Conservation (phyloP, 2,329 filamentous ascomycete species). For the Colletotrichum sp. region DNA sequence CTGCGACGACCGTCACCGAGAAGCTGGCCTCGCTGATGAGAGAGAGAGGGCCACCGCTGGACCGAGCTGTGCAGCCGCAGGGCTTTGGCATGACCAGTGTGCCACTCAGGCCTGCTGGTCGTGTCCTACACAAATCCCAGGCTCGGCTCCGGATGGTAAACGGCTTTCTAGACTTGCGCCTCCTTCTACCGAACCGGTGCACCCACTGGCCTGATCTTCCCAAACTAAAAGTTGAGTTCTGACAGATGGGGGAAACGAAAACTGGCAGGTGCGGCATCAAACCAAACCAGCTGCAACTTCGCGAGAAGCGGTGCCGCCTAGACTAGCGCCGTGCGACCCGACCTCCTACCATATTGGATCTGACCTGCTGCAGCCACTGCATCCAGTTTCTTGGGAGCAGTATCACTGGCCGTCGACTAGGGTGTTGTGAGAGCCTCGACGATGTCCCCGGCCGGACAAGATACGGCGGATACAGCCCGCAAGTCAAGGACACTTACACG, state of each 20-base stretch:
- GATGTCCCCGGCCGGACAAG: not conserved
- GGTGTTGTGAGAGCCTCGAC: not conserved
- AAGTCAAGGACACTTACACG: not conserved
- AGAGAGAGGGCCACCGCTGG: not conserved
- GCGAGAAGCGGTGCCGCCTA: slow-evolving; percentile 1
- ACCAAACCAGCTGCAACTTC: not conserved
- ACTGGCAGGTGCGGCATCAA: slow-evolving; percentile 2
- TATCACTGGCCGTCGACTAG: not conserved
- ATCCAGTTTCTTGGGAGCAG: not conserved
- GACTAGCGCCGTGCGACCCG: slow-evolving; percentile 18
- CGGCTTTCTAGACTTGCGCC: not conserved
- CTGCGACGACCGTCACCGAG: not conserved
- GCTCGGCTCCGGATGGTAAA: slow-evolving; percentile 3
- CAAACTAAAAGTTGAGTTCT: slow-evolving; percentile 6
- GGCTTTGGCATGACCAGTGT: not conserved
- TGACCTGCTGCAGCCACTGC: slow-evolving; percentile 5
- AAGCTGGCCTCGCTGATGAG: not conserved
- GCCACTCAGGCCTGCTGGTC: not conserved
- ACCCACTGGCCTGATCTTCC: slow-evolving; percentile 2
- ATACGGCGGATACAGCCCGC: not conserved
- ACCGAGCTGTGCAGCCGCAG: slow-evolving; percentile 11
- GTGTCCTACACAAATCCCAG: not conserved
- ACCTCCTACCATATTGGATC: slow-evolving; percentile 15
- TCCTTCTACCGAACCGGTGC: not conserved
- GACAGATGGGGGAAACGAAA: not conserved